Evolutionary conservation across 2,329 filamentous ascomycete genomes (phyloP).

Genomic region (Fusarium tuaranense): DNA sequence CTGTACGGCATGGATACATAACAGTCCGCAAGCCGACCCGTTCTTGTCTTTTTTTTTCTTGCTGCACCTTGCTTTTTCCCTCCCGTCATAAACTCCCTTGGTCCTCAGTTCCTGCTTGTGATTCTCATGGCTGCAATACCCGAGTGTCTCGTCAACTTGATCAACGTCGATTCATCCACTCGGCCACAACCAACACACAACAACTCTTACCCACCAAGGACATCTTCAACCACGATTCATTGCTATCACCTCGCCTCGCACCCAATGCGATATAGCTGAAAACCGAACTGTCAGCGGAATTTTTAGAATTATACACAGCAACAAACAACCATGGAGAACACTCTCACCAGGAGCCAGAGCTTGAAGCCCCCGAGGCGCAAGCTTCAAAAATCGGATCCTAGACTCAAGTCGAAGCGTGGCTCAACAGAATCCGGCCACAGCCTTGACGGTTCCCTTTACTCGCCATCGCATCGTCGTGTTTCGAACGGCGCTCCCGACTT

Average conservation of each 20-base stretch:
- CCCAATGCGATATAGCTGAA: slow-evolving; percentile 28
- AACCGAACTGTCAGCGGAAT: background rate
- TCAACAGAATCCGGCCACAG: slow-evolving; percentile 42
- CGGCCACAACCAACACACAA: slow-evolving; percentile 7
- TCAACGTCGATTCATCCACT: slow-evolving; percentile 17
- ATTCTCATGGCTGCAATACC: slow-evolving; percentile 26
- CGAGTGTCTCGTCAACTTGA: slow-evolving; percentile 19
- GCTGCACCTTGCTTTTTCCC: slow-evolving; percentile 24
- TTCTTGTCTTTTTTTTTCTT: slow-evolving; percentile 15
- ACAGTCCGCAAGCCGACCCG: slow-evolving; percentile 9
- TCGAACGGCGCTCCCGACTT: slow-evolving; percentile 41
- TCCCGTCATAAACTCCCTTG: slow-evolving; percentile 29
- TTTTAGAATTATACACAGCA: slow-evolving; percentile 10
- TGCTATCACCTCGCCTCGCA: slow-evolving; percentile 7
- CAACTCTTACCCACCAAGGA: slow-evolving; percentile 2
- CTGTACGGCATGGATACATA: slow-evolving; percentile 19
- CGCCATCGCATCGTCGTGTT: slow-evolving; percentile 36
- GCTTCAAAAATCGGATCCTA: slow-evolving; percentile 47
- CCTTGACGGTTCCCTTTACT: slow-evolving; percentile 22
- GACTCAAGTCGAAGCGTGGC: slow-evolving; percentile 44
- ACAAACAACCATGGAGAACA: slow-evolving; percentile 17
- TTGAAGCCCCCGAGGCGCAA: slow-evolving; percentile 45
- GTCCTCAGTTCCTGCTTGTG: slow-evolving; percentile 3
- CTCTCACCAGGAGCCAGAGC: slow-evolving; percentile 28
- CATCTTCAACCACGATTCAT: slow-evolving; percentile 26